Evolutionary conservation across 257 asterid genomes (phyloP), one percentile per base, ranked within the genome.

Genomic region (Perilla frutescens): DNA sequence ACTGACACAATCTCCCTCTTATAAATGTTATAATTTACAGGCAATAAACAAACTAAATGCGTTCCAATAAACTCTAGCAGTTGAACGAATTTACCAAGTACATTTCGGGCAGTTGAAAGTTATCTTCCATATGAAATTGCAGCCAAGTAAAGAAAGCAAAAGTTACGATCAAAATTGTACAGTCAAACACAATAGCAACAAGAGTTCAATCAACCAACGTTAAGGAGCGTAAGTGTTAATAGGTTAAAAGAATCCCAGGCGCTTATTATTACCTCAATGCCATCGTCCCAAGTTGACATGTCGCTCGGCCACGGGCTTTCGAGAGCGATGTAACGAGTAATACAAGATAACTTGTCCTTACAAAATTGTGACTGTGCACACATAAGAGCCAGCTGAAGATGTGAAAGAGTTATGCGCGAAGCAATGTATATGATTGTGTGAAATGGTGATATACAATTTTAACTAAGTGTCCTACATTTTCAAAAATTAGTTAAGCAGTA

Each of bases 351-450:
- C n/a, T 48, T 13, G 41, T 69, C 64, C 43, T 58, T 66, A 47
- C 75, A 82, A 71, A 79, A 76, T 63, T 48, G 76, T 59, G 80
- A 53, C n/a, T 36, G 20, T 36, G 11, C 53, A 13, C 5, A 37
- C 8, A 20, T 32, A 10, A 68, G 58, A 39, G 64, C 36, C 40
- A 66, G 36, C 60, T 72, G 29, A 47, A 66, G 63, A 62, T 56
- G 72, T 58, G 47, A 70, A 70, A n/a, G 7, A 66, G 45, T 65
- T 71, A 68, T 78, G 75, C 66, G 73, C 76, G 60, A 68, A 44
- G 36, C 64, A 62, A 48, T 20, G 20, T 66, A 61, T 53, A 61
- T 53, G 31, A 39, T 50, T 56, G 50, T 66, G 66, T 51, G 63
- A 70, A 71, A 4, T 34, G 37, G 32, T 48, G 70, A 66, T 79